A percentile compares a stretch with the other conserved stretches of the same genome.
Evolutionary conservation across 2,329 filamentous ascomycete genomes (phyloP).

Genomic region (Laburnicola sp.): DNA sequence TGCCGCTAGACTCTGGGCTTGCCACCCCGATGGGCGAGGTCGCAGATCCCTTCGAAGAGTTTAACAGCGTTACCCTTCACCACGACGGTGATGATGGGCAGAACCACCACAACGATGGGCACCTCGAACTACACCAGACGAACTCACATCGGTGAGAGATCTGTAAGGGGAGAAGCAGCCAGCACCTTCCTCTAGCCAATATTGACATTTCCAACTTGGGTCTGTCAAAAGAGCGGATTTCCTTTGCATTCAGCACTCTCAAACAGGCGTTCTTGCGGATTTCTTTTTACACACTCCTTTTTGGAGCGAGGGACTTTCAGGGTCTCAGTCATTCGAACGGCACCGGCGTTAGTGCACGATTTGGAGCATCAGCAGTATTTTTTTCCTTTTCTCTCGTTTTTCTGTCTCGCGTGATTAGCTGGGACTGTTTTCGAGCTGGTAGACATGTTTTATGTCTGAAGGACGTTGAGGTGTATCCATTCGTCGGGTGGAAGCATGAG

Average conservation of each 20-base stretch:
- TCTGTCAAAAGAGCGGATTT: conserved; percentile 16
- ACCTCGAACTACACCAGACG: conserved; percentile 27
- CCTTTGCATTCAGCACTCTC: conserved; percentile 14
- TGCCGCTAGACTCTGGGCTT: conserved; percentile 82
- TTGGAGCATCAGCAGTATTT: conserved; percentile 5
- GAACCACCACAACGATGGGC: conserved; percentile 26
- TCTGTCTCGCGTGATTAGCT: background rate
- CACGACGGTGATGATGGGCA: conserved; percentile 84
- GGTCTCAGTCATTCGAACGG: conserved; percentile 13
- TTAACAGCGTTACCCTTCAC: conserved; percentile 96
- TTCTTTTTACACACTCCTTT: conserved; percentile 39
- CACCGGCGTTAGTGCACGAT: conserved; percentile 15
- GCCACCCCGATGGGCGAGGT: conserved; percentile 81
- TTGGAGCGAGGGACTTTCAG: conserved; percentile 20
- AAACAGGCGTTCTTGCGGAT: conserved; percentile 27
- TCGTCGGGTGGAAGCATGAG: background rate
- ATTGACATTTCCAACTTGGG: conserved; percentile 3
- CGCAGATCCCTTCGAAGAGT: conserved; percentile 93
- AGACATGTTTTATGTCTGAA: background rate
- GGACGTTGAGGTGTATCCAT: background rate
- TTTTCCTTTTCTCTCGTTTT: conserved; percentile 7
- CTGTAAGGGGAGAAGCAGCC: background rate
- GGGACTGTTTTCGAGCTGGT: background rate
- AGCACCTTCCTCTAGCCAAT: background rate
- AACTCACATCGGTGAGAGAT: conserved; percentile 28